phyloP scores from a whole-genome alignment of 2,329 filamentous ascomycete genomes.

The Ceratocystis colombiana region DNA sequence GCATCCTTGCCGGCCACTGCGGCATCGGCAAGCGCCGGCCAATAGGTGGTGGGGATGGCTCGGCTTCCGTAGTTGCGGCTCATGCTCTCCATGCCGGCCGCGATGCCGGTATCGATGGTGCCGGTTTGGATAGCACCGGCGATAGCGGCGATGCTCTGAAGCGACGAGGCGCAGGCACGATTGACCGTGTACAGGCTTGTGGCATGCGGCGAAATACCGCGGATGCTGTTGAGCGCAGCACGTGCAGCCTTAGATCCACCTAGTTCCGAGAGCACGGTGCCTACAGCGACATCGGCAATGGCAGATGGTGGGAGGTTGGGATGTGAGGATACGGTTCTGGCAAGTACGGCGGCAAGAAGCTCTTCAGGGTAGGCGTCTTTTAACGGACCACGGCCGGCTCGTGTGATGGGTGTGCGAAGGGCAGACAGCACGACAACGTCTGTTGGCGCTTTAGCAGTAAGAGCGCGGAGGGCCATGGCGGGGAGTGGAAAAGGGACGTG shows the following conservation, averaged over 20 bases:
- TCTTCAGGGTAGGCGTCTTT: conserved; percentile 90
- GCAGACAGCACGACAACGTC: conserved; percentile 95
- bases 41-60: conserved; percentile 75
- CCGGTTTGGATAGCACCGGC: conserved; percentile 67
- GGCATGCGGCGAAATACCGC: conserved; percentile 49
- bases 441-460: conserved; percentile 15
- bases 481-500: background rate
- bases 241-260: conserved; percentile 83
- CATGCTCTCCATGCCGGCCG: conserved; percentile 94
- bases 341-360: conserved; percentile 67
- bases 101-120: conserved; percentile 63
- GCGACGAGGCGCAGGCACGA: conserved; percentile 68
- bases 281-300: conserved; percentile 61
- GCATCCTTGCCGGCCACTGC: conserved; percentile 57
- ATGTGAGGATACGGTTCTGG: conserved; percentile 43
- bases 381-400: conserved; percentile 82
- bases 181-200: conserved; percentile 81
- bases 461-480: conserved; percentile 15
- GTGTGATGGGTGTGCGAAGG: conserved; percentile 76
- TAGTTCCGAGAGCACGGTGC: conserved; percentile 81
- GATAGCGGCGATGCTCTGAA: conserved; percentile 66
- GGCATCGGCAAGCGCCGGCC: conserved; percentile 54
- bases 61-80: conserved; percentile 75
- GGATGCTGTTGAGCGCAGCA: conserved; percentile 80
- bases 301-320: conserved; percentile 57